Base-by-base conservation (phyloP, 441 rosid genomes). In the Populus hybrid region DNA sequence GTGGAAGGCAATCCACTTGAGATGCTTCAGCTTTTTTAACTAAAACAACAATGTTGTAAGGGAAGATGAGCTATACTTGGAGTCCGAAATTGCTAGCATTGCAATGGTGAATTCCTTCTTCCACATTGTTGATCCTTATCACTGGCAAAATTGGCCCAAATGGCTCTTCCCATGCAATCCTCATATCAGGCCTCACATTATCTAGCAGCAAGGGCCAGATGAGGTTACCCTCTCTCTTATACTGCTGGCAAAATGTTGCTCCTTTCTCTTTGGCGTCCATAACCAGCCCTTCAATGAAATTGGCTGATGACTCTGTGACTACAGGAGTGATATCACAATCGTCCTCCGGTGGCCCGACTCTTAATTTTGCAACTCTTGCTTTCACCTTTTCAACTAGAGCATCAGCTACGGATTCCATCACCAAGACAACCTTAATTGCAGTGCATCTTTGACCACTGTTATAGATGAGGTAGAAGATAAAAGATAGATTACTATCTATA, bases 91-190 rank as follows among this genome's bases (percentile, higher is more conserved):
- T 96, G 85, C 99, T 96, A 28, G 99, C 98, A 86, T 96, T 96
- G 87, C 99, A 96, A 75, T 96, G 99, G 82, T 96, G 91, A 77
- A 96, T 91, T 40, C 99, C 99, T 85, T 96, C 98, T 73, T 96
- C 99, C 7, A 92, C 81, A 0, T 97, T 88, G 70, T 57, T 81
- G 78, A 94, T 96, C 84, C 98, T 87, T 9, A 96, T 83, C 35
- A 96, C 97, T 0, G 99, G 99, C 50, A 96, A 66, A 77, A 96
- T 87, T 0, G 99, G 99, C 30, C 99, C 99, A 1, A 96, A 96
- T 0, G 99, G 99, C 79, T 96, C 99, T 82, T 96, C 99, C 99
- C 99, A 96, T 0, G 99, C 99, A 0, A 96, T 94, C 84, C 99
- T 89, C 99, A 96, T 96, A 78, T 94, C 97, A 0, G 99, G 97